phyloP scores from a whole-genome alignment of 257 asterid species.

The Mentha longifolia region DNA sequence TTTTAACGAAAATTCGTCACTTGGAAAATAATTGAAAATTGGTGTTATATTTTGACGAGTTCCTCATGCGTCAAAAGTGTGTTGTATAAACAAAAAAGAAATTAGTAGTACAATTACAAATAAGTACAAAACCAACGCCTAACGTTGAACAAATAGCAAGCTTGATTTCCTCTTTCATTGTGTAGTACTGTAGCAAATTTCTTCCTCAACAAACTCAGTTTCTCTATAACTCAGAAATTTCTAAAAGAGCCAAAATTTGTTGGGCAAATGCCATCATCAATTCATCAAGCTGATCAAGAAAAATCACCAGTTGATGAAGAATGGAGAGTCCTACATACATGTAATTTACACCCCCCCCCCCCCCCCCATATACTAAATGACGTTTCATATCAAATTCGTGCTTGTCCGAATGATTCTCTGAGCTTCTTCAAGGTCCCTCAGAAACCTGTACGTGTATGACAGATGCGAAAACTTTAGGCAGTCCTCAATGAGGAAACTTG shows the following conservation, averaged over 20 bases:
- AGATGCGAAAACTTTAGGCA: slow-evolving; percentile 1
- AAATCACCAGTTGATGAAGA: slow-evolving; percentile 27
- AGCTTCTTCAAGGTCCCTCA: slow-evolving; percentile 95
- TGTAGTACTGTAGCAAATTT: slow-evolving; percentile 19
- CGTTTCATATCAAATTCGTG: slow-evolving; percentile 57
- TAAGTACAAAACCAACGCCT: slow-evolving; percentile 34
- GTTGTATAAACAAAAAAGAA: slow-evolving; percentile 31
- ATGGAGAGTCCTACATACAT: slow-evolving; percentile 25
- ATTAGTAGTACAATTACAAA: slow-evolving; percentile 36
- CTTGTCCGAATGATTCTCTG: slow-evolving; percentile 75
- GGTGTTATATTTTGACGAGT: too few species aligned
- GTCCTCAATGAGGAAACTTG: neutral
- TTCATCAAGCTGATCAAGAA: slow-evolving; percentile 29
- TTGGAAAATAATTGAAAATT: too few species aligned
- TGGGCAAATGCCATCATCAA: slow-evolving; percentile 11
- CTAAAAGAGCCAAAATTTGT: slow-evolving; percentile 25
- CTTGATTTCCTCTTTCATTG: slow-evolving; percentile 5
- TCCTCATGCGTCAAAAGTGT: neutral
- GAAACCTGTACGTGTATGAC: slow-evolving; percentile 54
- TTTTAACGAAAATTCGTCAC: too few species aligned
- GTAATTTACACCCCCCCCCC: slow-evolving; percentile 32
- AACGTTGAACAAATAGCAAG: slow-evolving; percentile 9
- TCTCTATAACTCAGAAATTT: slow-evolving; percentile 18
- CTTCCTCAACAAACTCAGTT: slow-evolving; percentile 16
- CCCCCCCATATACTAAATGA: neutral